Base-by-base conservation (phyloP, 1,284 basidiomycete genomes). In the Cryptococcus hybrid region DNA sequence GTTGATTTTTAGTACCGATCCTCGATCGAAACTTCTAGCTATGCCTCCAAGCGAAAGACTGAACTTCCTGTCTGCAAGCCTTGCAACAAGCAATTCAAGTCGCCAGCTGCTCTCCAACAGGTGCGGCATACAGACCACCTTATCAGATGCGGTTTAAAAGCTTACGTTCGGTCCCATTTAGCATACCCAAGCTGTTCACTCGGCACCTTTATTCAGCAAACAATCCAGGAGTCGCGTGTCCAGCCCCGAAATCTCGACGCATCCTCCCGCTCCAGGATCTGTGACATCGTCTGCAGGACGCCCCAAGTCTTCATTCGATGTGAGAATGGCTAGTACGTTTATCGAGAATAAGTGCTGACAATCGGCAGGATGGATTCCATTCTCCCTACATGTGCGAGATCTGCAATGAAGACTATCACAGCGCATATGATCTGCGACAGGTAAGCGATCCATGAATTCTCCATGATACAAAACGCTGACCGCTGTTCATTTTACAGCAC, bases 321-420 rank as follows among this genome's bases (percentile, higher is more conserved):
- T 30, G 30, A 30, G 30, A 30, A 30, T 30, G 30, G 30, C 30
- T 30, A 30, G 30, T 3, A 30, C 4, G 30, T 30, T 30, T 4
- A 30, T 30, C 30, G 30, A 30, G 30, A 30, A 30, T 30, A 30
- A 4, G 4, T 30, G 30, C 30, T 30, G 30, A 30, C 30, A 30
- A 30, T 30, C 15, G 40, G 5, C 8, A 43, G 40, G 40, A 43
- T 15, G 40, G 40, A 43, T 43, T 43, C 40, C 12, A 43, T 12
- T 15, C 40, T 15, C 40, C 12, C 5, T 12, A 12, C 8, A 34
- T 46, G 6, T 62, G 60, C 52, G 58, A 59, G 34, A 51, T 62
- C 5, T 62, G 60, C 39, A n/a, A 30, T 5, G 57, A 51, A 30
- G 55, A 46, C 18, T 45, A 54, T 11, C 3, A 5, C 3, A 53